These are phyloP conservation scores for Fusarium albidum DNA, from an alignment of 2,329 filamentous ascomycete species.

Conservation along the genomic window DNA sequence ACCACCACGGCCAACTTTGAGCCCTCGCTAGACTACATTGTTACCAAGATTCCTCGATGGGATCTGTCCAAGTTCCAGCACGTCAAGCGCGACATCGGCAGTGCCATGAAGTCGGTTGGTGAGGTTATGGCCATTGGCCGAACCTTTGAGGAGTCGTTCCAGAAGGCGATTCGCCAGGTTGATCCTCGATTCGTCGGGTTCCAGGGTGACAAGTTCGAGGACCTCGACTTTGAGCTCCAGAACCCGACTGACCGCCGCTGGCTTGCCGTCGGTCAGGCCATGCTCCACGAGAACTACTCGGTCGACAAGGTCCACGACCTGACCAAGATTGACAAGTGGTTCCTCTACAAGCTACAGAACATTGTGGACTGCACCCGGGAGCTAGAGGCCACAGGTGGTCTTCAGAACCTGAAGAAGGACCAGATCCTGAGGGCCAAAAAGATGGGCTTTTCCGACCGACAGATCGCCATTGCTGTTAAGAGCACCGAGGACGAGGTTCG, in stretches of 20 bases:
- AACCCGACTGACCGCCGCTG: constrained; percentile 97
- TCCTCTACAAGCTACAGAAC: constrained; percentile 97
- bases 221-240: constrained; percentile 86
- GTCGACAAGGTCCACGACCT: constrained; percentile 92
- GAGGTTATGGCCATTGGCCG: constrained; percentile 99
- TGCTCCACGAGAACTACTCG: constrained; percentile 96
- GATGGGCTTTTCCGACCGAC: constrained; percentile 95
- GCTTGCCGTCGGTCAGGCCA: constrained; percentile 96
- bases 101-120: constrained; percentile 98
- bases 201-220: constrained; percentile 93
- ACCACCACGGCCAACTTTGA: constrained; percentile 99
- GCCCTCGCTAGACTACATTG: constrained; percentile 95
- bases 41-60: constrained; percentile 99
- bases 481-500: constrained; percentile 91
- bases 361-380: constrained; percentile 90
- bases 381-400: constrained; percentile 82
- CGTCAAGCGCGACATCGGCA: constrained; percentile 96
- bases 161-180: constrained; percentile 97
- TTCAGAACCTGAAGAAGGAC: constrained; percentile 88
- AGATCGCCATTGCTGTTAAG: constrained; percentile 87
- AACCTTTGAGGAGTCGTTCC: constrained; percentile 98
- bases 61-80: constrained; percentile 99
- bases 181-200: constrained; percentile 92
- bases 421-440: constrained; percentile 93
- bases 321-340: constrained; percentile 99